Conservation (phyloP, 352 stramenopile genomes). For the Pythium plurisporium region DNA sequence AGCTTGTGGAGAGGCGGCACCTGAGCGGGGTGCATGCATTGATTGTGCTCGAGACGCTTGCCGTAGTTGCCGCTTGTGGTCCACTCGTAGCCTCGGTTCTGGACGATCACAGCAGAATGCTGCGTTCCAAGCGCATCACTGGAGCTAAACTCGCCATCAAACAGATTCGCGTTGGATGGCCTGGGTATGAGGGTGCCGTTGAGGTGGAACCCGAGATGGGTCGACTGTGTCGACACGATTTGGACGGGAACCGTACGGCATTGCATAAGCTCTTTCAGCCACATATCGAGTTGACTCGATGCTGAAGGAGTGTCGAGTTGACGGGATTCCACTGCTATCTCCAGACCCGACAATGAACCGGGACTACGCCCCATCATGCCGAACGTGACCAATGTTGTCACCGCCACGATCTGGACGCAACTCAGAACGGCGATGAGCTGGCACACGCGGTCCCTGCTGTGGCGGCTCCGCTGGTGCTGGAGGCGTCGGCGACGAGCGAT, state of each 20-base stretch:
- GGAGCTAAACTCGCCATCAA: conserved; percentile 11
- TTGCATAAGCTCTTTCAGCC: not conserved
- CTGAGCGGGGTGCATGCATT: conserved; percentile 2
- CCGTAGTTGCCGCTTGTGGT: not conserved
- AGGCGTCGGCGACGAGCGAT: not conserved
- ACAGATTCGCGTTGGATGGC: not conserved
- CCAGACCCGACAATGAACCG: not conserved
- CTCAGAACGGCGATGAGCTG: not conserved
- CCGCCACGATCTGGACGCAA: conserved; percentile 8
- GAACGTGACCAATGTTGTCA: not conserved
- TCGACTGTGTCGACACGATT: not conserved
- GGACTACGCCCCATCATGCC: not conserved
- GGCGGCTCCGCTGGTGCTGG: not conserved
- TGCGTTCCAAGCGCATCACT: not conserved
- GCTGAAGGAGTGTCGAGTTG: not conserved
- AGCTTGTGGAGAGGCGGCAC: conserved; percentile 2
- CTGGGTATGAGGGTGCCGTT: conserved; percentile 5
- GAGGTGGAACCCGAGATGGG: not conserved
- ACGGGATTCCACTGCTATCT: not conserved
- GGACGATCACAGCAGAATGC: not conserved
- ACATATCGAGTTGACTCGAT: not conserved
- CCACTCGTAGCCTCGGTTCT: conserved; percentile 14
- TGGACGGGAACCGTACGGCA: not conserved
- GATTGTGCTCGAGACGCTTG: not conserved
- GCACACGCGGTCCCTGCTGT: not conserved